A percentile compares a stretch with the other conserved stretches of the same genome.
phyloP scores from a whole-genome alignment of 2,329 filamentous ascomycete species.

The Leptographium flavum region DNA sequence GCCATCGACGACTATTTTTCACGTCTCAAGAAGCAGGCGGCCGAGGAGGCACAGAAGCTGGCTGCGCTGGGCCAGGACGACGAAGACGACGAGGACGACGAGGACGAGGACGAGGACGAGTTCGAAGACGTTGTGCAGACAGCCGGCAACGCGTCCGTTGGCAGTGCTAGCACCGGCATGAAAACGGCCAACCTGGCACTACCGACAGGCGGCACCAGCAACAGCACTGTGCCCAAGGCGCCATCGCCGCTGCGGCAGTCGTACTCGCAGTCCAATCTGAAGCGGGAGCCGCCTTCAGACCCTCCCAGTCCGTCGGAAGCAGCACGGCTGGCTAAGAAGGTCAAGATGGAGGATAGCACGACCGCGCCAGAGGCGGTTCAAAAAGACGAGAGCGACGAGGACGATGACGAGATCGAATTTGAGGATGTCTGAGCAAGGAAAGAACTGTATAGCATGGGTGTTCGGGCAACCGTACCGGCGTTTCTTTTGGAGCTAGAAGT shows the following conservation, averaged over 20 bases:
- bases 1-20: slow-evolving; percentile 55
- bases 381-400: slow-evolving; percentile 32
- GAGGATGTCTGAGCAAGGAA: slow-evolving; percentile 33
- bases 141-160: slow-evolving; percentile 15
- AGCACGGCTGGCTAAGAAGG: slow-evolving; percentile 33
- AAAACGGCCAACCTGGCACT: slow-evolving; percentile 6
- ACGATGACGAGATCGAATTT: slow-evolving; percentile 40
- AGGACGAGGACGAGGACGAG: slow-evolving; percentile 29
- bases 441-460: neutral
- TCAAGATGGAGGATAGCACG: slow-evolving; percentile 38
- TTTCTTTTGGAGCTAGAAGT: neutral
- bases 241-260: slow-evolving; percentile 16
- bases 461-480: neutral
- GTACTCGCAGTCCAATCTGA: slow-evolving; percentile 16
- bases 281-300: slow-evolving; percentile 19
- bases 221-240: slow-evolving; percentile 7
- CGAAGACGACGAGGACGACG: slow-evolving; percentile 27
- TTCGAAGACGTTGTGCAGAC: slow-evolving; percentile 37
- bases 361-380: slow-evolving; percentile 12
- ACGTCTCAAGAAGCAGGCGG: slow-evolving; percentile 46
- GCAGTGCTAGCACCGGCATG: slow-evolving; percentile 18
- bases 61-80: slow-evolving; percentile 28
- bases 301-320: slow-evolving; percentile 10
- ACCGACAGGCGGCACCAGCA: slow-evolving; percentile 2
- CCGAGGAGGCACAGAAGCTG: slow-evolving; percentile 35